Conservation (phyloP, 148 eudicot genomes). For the Amaranthus hypochondriacus region DNA sequence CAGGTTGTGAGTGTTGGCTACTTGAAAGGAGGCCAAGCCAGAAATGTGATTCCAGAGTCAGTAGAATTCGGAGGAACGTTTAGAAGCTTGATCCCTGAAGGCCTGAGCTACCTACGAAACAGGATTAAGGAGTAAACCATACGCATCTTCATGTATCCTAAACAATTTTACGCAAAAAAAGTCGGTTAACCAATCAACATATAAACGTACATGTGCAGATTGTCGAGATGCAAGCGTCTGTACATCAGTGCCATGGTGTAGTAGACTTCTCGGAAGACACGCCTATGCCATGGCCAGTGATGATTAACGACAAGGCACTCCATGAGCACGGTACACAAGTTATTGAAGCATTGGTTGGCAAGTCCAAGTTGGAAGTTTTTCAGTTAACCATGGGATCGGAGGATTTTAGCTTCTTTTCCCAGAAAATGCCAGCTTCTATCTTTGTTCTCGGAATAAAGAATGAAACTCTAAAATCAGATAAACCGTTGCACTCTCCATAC, state of each 20-base stretch:
- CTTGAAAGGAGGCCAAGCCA: slow-evolving; percentile 50
- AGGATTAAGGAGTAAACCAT: slow-evolving; percentile 49
- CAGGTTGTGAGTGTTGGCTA: slow-evolving; percentile 61
- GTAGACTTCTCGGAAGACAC: slow-evolving; percentile 60
- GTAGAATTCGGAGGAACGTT: slow-evolving; percentile 61
- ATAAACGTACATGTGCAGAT: slow-evolving; percentile 29
- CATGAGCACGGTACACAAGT: slow-evolving; percentile 53
- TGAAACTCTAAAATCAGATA: slow-evolving; percentile 32
- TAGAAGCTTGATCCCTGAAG: slow-evolving; percentile 43
- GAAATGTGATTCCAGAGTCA: slow-evolving; percentile 60
- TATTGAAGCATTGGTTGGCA: slow-evolving; percentile 41
- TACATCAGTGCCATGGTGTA: slow-evolving; percentile 46
- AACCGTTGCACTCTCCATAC: slow-evolving; percentile 51
- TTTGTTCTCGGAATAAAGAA: slow-evolving; percentile 46
- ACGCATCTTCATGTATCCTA: background rate
- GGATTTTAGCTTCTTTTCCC: slow-evolving; percentile 57
- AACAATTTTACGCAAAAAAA: background rate
- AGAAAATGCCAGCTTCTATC: slow-evolving; percentile 56
- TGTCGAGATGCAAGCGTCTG: slow-evolving; percentile 50
- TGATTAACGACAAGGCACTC: slow-evolving; percentile 41
- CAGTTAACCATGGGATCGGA: slow-evolving; percentile 25
- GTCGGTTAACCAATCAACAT: too few relatives aligned
- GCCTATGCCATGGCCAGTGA: slow-evolving; percentile 45
- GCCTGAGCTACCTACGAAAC: slow-evolving; percentile 40
- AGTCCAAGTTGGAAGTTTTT: slow-evolving; percentile 31